Evolutionary conservation across 257 asterid genomes (phyloP).

Genomic region (Solanum chmielewskii): DNA sequence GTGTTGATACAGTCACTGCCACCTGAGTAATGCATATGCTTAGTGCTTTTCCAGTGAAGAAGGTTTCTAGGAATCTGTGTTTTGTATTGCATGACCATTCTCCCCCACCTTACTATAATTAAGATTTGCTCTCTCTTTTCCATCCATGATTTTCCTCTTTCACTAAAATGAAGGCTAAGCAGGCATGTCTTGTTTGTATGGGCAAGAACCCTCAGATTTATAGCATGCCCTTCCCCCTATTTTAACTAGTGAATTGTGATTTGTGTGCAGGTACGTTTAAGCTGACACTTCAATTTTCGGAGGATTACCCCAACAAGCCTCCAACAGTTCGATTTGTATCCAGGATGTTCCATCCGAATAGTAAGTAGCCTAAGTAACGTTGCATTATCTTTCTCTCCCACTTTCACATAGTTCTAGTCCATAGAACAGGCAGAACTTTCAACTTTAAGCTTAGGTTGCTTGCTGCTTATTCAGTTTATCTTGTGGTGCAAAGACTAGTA

Average conservation of each 20-base stretch:
- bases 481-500: neutral
- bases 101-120: neutral
- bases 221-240: neutral
- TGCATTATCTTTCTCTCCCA: neutral
- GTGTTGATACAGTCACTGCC: neutral
- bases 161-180: neutral
- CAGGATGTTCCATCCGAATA: slow-evolving; percentile 96
- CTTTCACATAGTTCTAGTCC: neutral
- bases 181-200: neutral
- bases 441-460: neutral
- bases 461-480: neutral
- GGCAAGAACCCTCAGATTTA: neutral
- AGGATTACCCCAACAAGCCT: slow-evolving; percentile 96
- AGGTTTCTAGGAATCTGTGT: neutral
- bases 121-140: neutral
- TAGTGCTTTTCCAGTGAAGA: neutral
- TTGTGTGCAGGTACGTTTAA: slow-evolving; percentile 64
- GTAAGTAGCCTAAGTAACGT: slow-evolving; percentile 36
- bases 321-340: slow-evolving; percentile 88
- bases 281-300: slow-evolving; percentile 78
- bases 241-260: neutral
- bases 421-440: neutral
- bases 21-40: neutral
- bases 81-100: neutral
- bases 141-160: neutral